Conservation (phyloP, 1,284 basidiomycete species). For the Rhodotorula sp. region DNA sequence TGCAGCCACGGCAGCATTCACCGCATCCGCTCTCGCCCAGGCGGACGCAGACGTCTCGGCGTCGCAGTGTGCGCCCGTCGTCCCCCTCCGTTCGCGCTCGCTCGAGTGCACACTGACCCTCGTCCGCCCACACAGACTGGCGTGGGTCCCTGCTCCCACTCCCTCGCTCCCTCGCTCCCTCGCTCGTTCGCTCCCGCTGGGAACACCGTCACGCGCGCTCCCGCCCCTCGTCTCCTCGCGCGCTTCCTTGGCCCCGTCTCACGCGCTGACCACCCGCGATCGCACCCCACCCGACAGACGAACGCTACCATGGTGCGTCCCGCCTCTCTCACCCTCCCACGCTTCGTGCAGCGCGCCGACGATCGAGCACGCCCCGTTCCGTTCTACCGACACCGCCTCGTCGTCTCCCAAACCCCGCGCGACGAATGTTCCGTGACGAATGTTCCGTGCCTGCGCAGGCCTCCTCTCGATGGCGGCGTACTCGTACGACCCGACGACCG, state of each 20-base stretch:
- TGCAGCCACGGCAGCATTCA: not conserved
- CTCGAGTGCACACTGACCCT: not conserved
- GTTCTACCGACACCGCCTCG: too few species aligned
- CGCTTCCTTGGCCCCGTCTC: not conserved
- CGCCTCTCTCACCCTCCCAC: not conserved
- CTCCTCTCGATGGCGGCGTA: constrained; percentile 41
- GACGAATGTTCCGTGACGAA: too few species aligned
- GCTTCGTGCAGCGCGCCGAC: not conserved
- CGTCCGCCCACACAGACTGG: not conserved
- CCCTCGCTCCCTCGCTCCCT: too few species aligned
- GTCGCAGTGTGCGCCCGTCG: not conserved
- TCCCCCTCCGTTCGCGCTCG: not conserved
- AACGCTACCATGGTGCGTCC: constrained; percentile 6
- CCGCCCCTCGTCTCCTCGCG: not conserved
- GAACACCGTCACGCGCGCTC: too few species aligned
- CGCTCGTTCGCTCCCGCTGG: too few species aligned
- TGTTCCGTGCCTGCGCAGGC: not conserved
- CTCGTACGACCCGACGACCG: constrained; percentile 28
- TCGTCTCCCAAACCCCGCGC: too few species aligned
- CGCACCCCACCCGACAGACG: not conserved
- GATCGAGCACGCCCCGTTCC: too few species aligned
- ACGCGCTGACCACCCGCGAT: not conserved
- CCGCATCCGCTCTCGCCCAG: not conserved
- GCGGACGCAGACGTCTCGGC: constrained; percentile 4
- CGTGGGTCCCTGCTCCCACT: not conserved